Conservation (phyloP, 345 rosid genomes). For the Trapa incisa region DNA sequence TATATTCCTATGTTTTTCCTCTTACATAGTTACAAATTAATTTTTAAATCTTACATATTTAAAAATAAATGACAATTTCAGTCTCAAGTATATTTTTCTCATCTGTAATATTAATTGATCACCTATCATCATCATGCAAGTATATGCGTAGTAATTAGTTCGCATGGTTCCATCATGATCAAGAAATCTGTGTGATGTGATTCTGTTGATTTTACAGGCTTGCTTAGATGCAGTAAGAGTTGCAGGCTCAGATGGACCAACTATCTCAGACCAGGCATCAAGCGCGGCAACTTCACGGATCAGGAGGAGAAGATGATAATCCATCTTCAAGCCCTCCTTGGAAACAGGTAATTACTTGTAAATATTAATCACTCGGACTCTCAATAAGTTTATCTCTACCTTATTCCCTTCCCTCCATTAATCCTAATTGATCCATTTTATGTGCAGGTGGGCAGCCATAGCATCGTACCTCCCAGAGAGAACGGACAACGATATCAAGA, state of each 20-base stretch:
- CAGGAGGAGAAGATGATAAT: conserved; percentile 37
- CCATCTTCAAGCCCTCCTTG: conserved; percentile 44
- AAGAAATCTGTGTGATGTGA: too few species aligned
- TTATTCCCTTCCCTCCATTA: background rate
- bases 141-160: too few species aligned
- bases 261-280: conserved; percentile 42
- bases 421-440: background rate
- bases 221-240: conserved; percentile 44
- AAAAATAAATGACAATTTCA: too few species aligned
- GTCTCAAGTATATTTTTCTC: too few species aligned
- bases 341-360: conserved; percentile 22
- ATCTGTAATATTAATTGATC: too few species aligned
- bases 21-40: too few species aligned
- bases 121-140: too few species aligned
- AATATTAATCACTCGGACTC: too few species aligned
- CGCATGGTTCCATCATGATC: too few species aligned
- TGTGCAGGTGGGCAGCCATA: conserved; percentile 46
- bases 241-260: conserved; percentile 51
- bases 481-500: conserved; percentile 43
- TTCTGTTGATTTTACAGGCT: conserved; percentile 20
- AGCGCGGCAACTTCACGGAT: conserved; percentile 36
- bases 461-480: conserved; percentile 47
- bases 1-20: too few species aligned
- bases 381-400: too few species aligned
- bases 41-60: too few species aligned